phyloP scores from a whole-genome alignment of 345 rosid species.

The Boechera retrofracta region DNA sequence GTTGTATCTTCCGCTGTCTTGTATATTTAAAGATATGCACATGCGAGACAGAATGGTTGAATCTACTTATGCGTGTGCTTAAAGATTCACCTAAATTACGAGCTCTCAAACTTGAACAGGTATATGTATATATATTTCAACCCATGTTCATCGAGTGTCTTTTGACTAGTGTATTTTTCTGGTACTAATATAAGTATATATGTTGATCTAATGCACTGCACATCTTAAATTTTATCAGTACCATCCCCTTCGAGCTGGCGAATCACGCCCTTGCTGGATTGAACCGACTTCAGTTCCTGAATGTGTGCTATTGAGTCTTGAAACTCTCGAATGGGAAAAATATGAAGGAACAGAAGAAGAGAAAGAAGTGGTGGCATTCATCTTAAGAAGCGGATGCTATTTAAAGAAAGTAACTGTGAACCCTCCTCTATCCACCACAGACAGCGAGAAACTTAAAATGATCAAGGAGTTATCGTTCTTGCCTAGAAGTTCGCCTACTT shows the following conservation, averaged over 20 bases:
- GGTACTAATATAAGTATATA: too few species aligned
- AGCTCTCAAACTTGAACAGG: background rate
- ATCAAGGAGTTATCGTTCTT: too few species aligned
- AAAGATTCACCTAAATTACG: background rate
- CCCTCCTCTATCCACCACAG: too few species aligned
- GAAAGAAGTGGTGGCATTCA: background rate
- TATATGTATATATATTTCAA: too few species aligned
- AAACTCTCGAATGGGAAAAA: constrained; percentile 2
- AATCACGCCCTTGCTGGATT: background rate
- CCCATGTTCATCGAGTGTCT: too few species aligned
- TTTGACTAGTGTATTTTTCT: too few species aligned
- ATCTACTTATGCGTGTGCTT: background rate
- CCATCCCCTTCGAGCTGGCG: background rate
- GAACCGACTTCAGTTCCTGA: constrained; percentile 19
- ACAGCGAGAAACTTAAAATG: too few species aligned
- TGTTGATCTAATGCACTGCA: too few species aligned
- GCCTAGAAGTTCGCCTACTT: too few species aligned
- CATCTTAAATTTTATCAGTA: background rate
- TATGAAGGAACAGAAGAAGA: constrained; percentile 26
- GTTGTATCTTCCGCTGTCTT: background rate
- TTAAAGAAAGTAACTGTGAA: too few species aligned
- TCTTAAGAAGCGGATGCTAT: background rate
- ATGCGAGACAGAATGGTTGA: background rate
- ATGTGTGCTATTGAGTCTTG: constrained; percentile 11
- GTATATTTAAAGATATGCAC: background rate